Evolutionary conservation across 139 green algal genomes (phyloP).

Genomic region (Pycnococcus provasolii): DNA sequence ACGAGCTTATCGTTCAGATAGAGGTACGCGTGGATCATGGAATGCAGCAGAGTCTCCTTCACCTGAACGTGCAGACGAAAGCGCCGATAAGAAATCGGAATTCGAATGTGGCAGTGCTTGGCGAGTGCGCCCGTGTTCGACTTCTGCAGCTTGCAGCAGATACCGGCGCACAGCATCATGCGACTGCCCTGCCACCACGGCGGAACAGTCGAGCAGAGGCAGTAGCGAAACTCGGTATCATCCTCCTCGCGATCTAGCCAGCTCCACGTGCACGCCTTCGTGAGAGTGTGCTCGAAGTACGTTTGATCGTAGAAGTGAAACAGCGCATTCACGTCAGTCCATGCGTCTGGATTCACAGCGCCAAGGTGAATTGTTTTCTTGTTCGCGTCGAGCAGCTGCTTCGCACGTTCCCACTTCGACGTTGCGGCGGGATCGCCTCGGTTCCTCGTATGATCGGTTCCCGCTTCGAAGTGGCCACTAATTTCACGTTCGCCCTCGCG

Average conservation of each 20-base stretch:
- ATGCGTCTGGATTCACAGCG: neutral
- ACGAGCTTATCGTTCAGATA: neutral
- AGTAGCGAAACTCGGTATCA: slow-evolving; percentile 16
- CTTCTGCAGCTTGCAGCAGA: neutral
- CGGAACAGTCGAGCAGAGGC: slow-evolving; percentile 10
- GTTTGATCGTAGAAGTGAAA: slow-evolving; percentile 47
- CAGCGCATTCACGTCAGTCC: slow-evolving; percentile 51
- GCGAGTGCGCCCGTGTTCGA: neutral
- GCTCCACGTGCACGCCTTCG: neutral
- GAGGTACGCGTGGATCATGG: slow-evolving; percentile 18
- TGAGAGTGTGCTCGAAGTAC: slow-evolving; percentile 20
- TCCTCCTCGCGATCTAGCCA: slow-evolving; percentile 3
- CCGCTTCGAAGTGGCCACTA: no score
- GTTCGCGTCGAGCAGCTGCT: neutral
- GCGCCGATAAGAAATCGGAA: slow-evolving; percentile 5
- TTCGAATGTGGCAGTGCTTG: slow-evolving; percentile 3
- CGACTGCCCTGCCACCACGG: slow-evolving; percentile 18
- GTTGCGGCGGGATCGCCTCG: no score
- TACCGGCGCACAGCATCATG: slow-evolving; percentile 2
- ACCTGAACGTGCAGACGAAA: slow-evolving; percentile 9
- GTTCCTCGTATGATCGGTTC: no score
- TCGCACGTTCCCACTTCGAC: neutral
- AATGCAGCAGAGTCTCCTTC: slow-evolving; percentile 18
- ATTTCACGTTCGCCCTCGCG: no score
- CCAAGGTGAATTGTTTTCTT: neutral